A percentile compares a stretch with the other conserved stretches of the same genome.
Conservation (phyloP, 257 asterid species). For the Solanum sejunctum region DNA sequence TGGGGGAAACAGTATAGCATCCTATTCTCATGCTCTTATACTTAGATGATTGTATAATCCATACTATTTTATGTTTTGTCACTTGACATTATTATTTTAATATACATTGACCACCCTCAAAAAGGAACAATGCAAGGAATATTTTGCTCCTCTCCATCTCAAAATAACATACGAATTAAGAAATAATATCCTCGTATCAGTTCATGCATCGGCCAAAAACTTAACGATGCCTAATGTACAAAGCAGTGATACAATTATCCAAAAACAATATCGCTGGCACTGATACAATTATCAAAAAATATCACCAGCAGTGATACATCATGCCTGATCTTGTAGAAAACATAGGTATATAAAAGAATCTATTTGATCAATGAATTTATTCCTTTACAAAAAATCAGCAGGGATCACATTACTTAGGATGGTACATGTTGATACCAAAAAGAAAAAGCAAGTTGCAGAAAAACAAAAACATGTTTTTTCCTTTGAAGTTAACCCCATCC, state of each 20-base stretch:
- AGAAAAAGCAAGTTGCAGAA: background rate
- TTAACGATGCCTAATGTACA: background rate
- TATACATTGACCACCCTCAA: background rate
- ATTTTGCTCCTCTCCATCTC: background rate
- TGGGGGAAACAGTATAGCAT: background rate
- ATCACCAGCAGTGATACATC: background rate
- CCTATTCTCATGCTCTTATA: background rate
- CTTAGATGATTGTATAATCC: background rate
- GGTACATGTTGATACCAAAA: background rate
- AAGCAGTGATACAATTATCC: background rate
- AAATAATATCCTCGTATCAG: background rate
- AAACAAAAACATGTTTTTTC: background rate
- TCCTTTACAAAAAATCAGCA: background rate
- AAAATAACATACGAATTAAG: background rate
- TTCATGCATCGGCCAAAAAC: background rate
- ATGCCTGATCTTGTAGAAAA: background rate
- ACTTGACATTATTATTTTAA: background rate
- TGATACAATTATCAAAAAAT: background rate
- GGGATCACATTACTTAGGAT: background rate
- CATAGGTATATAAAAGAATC: background rate
- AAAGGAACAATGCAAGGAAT: background rate
- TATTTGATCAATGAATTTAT: background rate
- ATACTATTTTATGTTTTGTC: background rate
- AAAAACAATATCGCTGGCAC: background rate
- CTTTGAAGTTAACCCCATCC: background rate